Evolutionary conservation across 345 rosid genomes (phyloP), one percentile per base, ranked within the genome.

Genomic region (Lepidium aucheri): DNA sequence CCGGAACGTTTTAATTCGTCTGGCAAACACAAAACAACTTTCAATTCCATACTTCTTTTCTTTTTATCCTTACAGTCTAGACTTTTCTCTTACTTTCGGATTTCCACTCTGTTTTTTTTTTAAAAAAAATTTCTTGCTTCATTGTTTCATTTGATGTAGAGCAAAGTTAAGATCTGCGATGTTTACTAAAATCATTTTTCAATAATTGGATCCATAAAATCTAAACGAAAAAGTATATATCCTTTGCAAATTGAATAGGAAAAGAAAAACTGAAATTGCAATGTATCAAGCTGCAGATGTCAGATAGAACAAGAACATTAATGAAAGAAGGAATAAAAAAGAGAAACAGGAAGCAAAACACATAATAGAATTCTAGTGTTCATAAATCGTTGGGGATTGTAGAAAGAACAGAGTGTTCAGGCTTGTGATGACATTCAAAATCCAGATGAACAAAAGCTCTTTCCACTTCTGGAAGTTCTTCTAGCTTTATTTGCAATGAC

Each of bases 381-480:
- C 41, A 73, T 53, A 60, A 36, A 52, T 54, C 88, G 45, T 64
- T 77, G 53, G 98, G 96, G 10, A 91, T 79, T 74, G 76, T 80
- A 76, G 39, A 85, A 41, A 85, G 84, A 60, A 92, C 73, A 8
- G 83, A 76, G 75, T 92, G 98, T 72, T 91, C 96, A 11, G 98
- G 95, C 70, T 89, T 91, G 69, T 91, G 96, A 16, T 84, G 86
- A 9, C 98, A 89, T 77, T 91, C 98, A 45, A 69, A 87, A 67
- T 89, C 98, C 3, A 91, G 83, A 83, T 91, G 98, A 53, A 91
- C 98, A 65, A 91, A 91, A 62, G 95, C 96, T 30, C 96, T 75
- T 77, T 91, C 96, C 6, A 91, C 96, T 79, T 87, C 92, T 18
- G 88, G 83, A 35, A 91, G 89, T 69, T 75, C 83, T 79, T 91